Base-by-base conservation (phyloP, 441 rosid genomes). In the Lepidium campestre region DNA sequence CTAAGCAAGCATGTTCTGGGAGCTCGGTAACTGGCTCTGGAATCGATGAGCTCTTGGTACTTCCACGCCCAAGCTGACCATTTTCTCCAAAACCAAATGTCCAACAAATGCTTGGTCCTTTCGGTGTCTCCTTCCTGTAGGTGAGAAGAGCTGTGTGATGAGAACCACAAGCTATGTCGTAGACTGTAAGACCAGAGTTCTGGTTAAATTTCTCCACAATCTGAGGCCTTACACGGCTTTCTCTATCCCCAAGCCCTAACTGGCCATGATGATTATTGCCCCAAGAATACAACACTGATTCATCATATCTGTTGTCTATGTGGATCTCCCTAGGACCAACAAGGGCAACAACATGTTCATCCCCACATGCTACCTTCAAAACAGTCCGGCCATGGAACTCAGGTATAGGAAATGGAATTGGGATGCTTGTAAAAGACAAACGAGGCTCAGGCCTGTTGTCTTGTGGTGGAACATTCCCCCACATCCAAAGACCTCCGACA, bases 331-430 rank as follows among this genome's bases (percentile, higher is more conserved):
- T 79, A 0, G 64, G 79, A 65, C 81, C 82, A 49, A 86, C 90
- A 42, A 93, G 80, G 32, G 94, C 97, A 54, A 86, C 74, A 46
- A 88, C 84, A 62, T 92, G 98, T 75, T 90, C 96, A 67, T 71
- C 89, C 57, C 98, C 97, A 74, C 98, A 93, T 22, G 96, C 97
- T 56, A 93, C 98, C 69, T 93, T 93, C 56, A 88, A 85, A 63
- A 88, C 98, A 50, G 80, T 71, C 77, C 77, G 85, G 40, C 92
- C 98, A 45, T 84, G 73, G 57, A 93, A 88, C 64, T 83, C 86
- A 69, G 77, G 62, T 22, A 88, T 56, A 56, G 85, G 89, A 69
- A 57, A 60, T 4, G 97, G 97, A 57, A 75, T 46, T 22, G 77
- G 82, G 65, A 67, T 71, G 75, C 92, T 81, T 25, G 66, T 71